A percentile compares a stretch with the other conserved stretches of the same genome.
These are phyloP conservation scores for Pseudogymnoascus sp. DNA, from an alignment of 2,329 filamentous ascomycete genomes.

Conservation along the genomic window DNA sequence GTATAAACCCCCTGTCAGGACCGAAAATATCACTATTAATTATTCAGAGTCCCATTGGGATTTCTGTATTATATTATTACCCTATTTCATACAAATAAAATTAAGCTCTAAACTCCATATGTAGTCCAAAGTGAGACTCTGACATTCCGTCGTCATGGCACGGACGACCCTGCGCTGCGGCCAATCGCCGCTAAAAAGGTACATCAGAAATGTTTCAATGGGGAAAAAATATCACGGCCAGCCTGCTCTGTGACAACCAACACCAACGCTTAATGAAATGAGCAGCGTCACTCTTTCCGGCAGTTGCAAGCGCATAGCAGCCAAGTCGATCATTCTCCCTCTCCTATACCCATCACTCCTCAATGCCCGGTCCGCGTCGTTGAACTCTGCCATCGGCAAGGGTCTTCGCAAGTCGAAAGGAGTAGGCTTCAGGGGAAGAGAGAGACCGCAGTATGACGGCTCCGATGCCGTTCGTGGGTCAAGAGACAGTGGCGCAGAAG, in stretches of 20 bases:
- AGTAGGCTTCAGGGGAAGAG: constrained; percentile 23
- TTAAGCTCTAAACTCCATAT: not conserved
- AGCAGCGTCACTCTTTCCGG: constrained; percentile 17
- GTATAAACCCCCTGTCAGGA: not conserved
- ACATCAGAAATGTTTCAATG: constrained; percentile 1
- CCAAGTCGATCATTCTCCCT: constrained; percentile 1
- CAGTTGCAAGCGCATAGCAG: constrained; percentile 13
- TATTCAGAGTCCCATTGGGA: not conserved
- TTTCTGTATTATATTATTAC: not conserved
- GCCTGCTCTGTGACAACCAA: not conserved
- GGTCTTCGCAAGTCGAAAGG: constrained; percentile 49
- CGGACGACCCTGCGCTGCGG: not conserved
- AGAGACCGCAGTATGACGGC: constrained; percentile 13
- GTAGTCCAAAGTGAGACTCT: not conserved
- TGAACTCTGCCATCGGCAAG: constrained; percentile 60
- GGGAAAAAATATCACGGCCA: constrained; percentile 1
- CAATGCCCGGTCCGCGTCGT: constrained; percentile 41
- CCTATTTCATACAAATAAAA: not conserved
- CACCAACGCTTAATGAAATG: constrained; percentile 18
- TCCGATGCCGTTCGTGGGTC: constrained; percentile 20
- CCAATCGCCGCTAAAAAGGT: not conserved
- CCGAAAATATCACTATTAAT: not conserved
- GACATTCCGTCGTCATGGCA: not conserved
- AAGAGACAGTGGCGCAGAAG: constrained; percentile 20
- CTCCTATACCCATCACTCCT: constrained; percentile 11